Percentiles rank a stretch among this genome's conserved stretches.
phyloP scores from a whole-genome alignment of 495 filamentous ascomycete species.

The Haplographium delicatum region DNA sequence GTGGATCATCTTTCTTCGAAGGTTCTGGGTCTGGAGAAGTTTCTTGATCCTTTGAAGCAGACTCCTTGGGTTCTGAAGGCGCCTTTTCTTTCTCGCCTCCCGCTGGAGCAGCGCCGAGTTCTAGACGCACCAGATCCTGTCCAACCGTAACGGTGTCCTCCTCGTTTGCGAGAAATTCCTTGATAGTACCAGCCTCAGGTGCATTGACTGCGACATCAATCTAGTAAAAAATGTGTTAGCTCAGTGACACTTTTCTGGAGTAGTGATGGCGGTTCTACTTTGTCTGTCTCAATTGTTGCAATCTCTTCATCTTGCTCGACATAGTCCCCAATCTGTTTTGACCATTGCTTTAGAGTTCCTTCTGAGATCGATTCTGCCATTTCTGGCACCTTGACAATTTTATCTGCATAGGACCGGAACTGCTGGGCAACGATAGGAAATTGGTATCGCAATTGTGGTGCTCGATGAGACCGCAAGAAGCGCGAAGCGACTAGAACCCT shows the following conservation, averaged over 20 bases:
- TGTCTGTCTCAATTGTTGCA: constrained; percentile 99
- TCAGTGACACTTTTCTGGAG: constrained; percentile 4
- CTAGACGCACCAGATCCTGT: constrained; percentile 81
- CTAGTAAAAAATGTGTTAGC: not conserved
- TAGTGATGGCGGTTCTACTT: constrained; percentile 50
- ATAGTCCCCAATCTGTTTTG: constrained; percentile 90
- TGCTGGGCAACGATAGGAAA: constrained; percentile 41
- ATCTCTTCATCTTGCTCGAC: constrained; percentile 97
- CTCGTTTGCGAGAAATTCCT: constrained; percentile 86
- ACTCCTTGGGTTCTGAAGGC: constrained; percentile 52
- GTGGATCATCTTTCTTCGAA: constrained; percentile 40
- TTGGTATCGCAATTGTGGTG: constrained; percentile 33
- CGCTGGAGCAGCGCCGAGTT: constrained; percentile 62
- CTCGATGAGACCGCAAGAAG: constrained; percentile 34
- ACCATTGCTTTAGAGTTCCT: constrained; percentile 93
- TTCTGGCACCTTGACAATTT: constrained; percentile 84
- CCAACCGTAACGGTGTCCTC: constrained; percentile 95
- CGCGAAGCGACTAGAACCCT: constrained; percentile 43
- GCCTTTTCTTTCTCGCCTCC: constrained; percentile 45
- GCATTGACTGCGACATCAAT: constrained; percentile 54
- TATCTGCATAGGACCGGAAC: constrained; percentile 62
- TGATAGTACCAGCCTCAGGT: constrained; percentile 83
- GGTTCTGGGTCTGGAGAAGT: constrained; percentile 50
- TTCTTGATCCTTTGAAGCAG: constrained; percentile 51
- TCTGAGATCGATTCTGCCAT: constrained; percentile 99